These are phyloP conservation scores for Sphaceloma murrayae DNA, from an alignment of 2,329 filamentous ascomycete species.

Conservation along the genomic window DNA sequence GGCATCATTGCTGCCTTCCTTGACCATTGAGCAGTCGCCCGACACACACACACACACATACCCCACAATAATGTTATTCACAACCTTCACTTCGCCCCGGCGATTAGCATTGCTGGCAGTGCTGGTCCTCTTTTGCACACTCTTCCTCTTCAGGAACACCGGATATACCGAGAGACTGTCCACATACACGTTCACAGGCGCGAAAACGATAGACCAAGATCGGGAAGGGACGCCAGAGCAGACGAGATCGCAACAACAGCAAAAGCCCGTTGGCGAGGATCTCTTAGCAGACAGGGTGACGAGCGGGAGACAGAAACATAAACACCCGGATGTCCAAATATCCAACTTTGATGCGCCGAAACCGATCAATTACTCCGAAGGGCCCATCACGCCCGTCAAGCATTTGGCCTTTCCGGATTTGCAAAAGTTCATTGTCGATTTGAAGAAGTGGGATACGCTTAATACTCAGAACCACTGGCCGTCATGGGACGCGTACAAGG, in stretches of 20 bases:
- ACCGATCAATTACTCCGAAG: conserved; percentile 7
- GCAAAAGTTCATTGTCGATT: conserved; percentile 32
- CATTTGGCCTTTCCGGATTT: conserved; percentile 17
- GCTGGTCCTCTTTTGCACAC: conserved; percentile 26
- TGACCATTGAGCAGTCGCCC: conserved; percentile 8
- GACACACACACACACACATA: no score
- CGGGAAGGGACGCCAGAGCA: conserved; percentile 1
- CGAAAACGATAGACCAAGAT: conserved; percentile 10
- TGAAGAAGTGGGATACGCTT: conserved; percentile 35
- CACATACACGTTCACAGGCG: conserved; percentile 17
- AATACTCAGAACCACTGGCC: conserved; percentile 35
- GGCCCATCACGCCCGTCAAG: conserved; percentile 15
- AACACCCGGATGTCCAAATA: not conserved
- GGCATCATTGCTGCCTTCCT: not conserved
- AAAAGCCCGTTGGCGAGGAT: conserved; percentile 9
- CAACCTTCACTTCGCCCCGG: conserved; percentile 28
- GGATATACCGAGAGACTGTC: conserved; percentile 22
- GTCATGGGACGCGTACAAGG: conserved; percentile 34
- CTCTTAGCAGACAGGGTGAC: conserved; percentile 2
- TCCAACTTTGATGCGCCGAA: not conserved
- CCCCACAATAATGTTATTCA: conserved; percentile 22
- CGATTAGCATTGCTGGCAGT: conserved; percentile 31
- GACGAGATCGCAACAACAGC: not conserved
- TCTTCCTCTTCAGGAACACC: conserved; percentile 23
- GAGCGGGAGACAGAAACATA: conserved; percentile 4